Evolutionary conservation across 768 basidiomycete genomes (phyloP).

Genomic region (Mycena crocata): DNA sequence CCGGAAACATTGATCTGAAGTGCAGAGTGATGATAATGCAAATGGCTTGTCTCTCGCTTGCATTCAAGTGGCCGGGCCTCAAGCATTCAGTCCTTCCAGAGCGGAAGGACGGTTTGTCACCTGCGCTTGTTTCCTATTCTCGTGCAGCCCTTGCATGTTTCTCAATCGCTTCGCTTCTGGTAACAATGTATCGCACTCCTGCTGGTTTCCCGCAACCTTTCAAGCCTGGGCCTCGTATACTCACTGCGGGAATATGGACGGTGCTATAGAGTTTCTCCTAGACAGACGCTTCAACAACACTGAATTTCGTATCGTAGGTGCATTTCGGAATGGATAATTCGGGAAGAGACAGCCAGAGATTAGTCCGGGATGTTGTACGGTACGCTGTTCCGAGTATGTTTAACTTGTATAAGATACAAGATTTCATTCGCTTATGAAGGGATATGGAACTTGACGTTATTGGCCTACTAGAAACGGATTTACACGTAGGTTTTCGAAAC

Average conservation of each 20-base stretch:
- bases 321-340: slow-evolving; percentile 89
- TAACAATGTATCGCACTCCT: slow-evolving; percentile 68
- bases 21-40: slow-evolving; percentile 67
- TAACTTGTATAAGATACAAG: too few species aligned
- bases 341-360: slow-evolving; percentile 77
- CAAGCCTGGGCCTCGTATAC: slow-evolving; percentile 71
- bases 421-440: too few species aligned
- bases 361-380: slow-evolving; percentile 66
- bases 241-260: slow-evolving; percentile 91
- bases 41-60: slow-evolving; percentile 59
- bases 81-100: slow-evolving; percentile 18
- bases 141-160: slow-evolving; percentile 52
- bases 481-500: slow-evolving; percentile 68
- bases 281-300: too few species aligned
- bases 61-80: slow-evolving; percentile 55
- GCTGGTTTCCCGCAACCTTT: slow-evolving; percentile 62
- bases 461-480: slow-evolving; percentile 87
- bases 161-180: slow-evolving; percentile 61
- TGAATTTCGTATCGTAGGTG: too few species aligned
- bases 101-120: slow-evolving; percentile 19
- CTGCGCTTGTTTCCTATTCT: slow-evolving; percentile 41
- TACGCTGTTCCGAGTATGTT: too few species aligned
- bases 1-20: background rate
- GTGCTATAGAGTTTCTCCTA: too few species aligned
- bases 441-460: slow-evolving; percentile 91